Evolutionary conservation across 1,139 yeast species (phyloP), one percentile per base, ranked within the genome.

Genomic region (Debaryomyces singareniensis): DNA sequence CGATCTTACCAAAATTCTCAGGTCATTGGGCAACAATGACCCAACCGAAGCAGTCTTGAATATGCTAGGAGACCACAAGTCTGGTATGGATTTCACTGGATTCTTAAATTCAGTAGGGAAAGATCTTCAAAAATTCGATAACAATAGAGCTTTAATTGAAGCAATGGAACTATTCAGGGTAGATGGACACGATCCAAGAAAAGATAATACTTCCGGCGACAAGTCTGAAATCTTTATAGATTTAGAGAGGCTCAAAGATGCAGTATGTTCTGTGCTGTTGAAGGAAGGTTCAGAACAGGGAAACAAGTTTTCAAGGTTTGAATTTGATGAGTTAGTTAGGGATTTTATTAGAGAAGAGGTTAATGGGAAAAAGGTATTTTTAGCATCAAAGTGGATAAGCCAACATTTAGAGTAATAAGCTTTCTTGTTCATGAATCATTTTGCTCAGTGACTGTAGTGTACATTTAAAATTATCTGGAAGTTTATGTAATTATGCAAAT

Each of bases 101-200:
- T 89, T 78, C 51, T 61, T 83, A 47, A 73, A 80, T 4, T 59
- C 78, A 26, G 76, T 89, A 79, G 75, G 86, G 3, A 58, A 58
- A 5, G 75, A 73, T 37, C 53, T 83, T 29, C 61, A 67, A 32
- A 67, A 68, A 33, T 61, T 85, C 33, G 82, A 86, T 16, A 75
- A 76, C 32, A 63, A 71, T 26, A 60, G 62, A 16, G 84, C 84
- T 34, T 59, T 89, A 11, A 53, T 63, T 31, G 67, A 71, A 28
- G 89, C 95, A 4, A 67, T 87, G 40, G 65, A 65, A 35, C 73
- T 74, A 4, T 80, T 84, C 49, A n/a, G n/a, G n/a, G n/a, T n/a
- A n/a, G n/a, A n/a, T n/a, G n/a, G n/a, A n/a, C n/a, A n/a, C n/a
- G n/a, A n/a, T n/a, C 62, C 72, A 16, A n/a, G 21, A 9, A 64